Conservation (phyloP, 768 basidiomycete genomes). For the Steccherinum ochraceum region DNA sequence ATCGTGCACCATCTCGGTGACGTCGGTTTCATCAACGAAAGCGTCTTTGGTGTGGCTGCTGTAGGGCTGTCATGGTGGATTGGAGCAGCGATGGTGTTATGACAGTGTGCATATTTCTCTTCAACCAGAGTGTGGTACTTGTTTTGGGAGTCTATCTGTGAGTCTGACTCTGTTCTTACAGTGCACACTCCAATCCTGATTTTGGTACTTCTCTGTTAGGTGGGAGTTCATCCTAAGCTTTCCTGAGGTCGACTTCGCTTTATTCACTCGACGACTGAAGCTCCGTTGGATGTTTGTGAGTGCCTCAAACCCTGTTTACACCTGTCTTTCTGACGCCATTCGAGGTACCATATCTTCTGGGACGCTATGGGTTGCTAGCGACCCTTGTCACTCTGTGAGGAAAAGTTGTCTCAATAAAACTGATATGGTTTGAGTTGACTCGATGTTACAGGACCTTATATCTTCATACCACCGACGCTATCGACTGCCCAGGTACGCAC, state of each 20-base stretch:
- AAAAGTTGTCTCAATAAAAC: too few relatives aligned
- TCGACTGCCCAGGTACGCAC: too few relatives aligned
- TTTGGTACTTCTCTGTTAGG: background rate
- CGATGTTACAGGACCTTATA: too few relatives aligned
- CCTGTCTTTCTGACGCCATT: too few relatives aligned
- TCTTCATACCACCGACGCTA: too few relatives aligned
- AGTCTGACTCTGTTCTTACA: background rate
- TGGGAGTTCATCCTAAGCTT: conserved; percentile 5
- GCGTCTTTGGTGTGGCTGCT: too few relatives aligned
- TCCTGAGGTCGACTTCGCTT: background rate
- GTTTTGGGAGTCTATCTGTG: conserved; percentile 5
- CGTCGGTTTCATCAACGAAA: too few relatives aligned
- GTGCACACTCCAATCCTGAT: background rate
- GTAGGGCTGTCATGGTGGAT: conserved; percentile 6
- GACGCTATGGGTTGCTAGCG: conserved; percentile 2
- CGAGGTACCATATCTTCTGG: too few relatives aligned
- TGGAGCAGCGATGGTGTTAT: conserved; percentile 1
- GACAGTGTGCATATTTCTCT: background rate
- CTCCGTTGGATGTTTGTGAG: background rate
- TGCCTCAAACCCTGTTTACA: too few relatives aligned
- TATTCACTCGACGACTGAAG: background rate
- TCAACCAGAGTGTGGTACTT: conserved; percentile 2
- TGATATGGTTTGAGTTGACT: too few relatives aligned
- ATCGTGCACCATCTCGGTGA: too few relatives aligned
- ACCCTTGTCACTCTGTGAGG: too few relatives aligned